Evolutionary conservation across 345 rosid genomes (phyloP).

Genomic region (Sisymbrium irio): DNA sequence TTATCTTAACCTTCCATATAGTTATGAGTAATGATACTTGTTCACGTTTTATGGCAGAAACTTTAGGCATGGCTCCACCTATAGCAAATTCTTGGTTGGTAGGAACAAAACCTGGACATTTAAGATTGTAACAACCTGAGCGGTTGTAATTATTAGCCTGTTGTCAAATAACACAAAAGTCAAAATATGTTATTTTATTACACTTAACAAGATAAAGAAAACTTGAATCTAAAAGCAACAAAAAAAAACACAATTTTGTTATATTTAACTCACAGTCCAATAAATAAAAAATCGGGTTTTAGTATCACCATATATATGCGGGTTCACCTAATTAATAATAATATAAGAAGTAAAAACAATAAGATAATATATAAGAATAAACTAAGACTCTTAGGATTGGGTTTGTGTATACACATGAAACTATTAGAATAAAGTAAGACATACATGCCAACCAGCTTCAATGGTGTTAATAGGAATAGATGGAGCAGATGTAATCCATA

Average conservation of each 20-base stretch:
- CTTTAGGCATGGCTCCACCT: not conserved
- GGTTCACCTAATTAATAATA: not conserved
- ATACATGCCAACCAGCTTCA: conserved; percentile 2
- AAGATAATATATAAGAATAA: too few species aligned
- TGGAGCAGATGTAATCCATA: not conserved
- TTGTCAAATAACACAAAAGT: not conserved
- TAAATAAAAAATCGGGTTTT: not conserved
- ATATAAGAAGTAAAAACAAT: not conserved
- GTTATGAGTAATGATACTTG: not conserved
- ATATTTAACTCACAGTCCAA: not conserved
- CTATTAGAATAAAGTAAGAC: not conserved
- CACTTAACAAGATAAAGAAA: not conserved
- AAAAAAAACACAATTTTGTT: not conserved
- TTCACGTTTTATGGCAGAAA: not conserved
- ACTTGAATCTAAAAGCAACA: not conserved
- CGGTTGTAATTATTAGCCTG: not conserved
- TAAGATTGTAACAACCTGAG: not conserved
- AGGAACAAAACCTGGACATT: not conserved
- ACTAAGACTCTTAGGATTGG: too few species aligned
- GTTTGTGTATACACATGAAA: too few species aligned
- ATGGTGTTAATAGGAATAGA: not conserved
- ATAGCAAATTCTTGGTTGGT: not conserved
- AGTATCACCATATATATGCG: not conserved
- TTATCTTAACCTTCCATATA: not conserved
- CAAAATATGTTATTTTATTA: not conserved